These are phyloP conservation scores for Aspergillus amoenus DNA, from an alignment of 2,329 filamentous ascomycete species.

Conservation along the genomic window DNA sequence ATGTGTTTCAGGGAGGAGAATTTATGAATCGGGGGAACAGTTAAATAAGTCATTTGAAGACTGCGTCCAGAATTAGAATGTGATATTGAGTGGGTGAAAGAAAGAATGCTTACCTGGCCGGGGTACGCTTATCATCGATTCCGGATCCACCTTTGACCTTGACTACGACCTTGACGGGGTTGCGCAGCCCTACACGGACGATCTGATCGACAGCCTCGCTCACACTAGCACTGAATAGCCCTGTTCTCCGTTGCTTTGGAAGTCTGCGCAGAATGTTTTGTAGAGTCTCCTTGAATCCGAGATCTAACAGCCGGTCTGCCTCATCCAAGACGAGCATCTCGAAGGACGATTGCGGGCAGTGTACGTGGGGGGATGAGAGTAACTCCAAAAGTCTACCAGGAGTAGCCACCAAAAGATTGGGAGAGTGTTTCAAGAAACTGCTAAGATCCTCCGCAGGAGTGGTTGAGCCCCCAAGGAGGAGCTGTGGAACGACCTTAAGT, in stretches of 20 bases:
- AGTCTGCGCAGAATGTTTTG: slow-evolving; percentile 79
- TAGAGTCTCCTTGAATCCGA: slow-evolving; percentile 90
- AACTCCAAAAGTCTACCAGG: slow-evolving; percentile 88
- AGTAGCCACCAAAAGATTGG: slow-evolving; percentile 87
- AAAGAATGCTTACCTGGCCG: slow-evolving; percentile 58
- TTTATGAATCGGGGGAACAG: slow-evolving; percentile 75
- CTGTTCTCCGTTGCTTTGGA: slow-evolving; percentile 90
- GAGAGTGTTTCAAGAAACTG: slow-evolving; percentile 76
- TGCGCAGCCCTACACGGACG: slow-evolving; percentile 84
- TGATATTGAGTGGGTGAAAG: background rate
- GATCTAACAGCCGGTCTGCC: slow-evolving; percentile 85
- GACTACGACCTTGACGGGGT: slow-evolving; percentile 92
- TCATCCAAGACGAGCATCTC: slow-evolving; percentile 92
- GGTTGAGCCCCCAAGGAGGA: slow-evolving; percentile 82
- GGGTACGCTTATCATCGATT: slow-evolving; percentile 80
- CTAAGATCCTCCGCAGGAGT: slow-evolving; percentile 82
- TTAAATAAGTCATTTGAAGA: slow-evolving; percentile 84
- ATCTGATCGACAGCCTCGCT: slow-evolving; percentile 92
- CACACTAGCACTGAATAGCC: slow-evolving; percentile 93
- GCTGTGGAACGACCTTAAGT: slow-evolving; percentile 72
- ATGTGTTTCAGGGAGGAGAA: slow-evolving; percentile 71
- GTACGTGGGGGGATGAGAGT: slow-evolving; percentile 79
- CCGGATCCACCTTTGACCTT: slow-evolving; percentile 79
- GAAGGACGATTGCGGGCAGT: slow-evolving; percentile 84
- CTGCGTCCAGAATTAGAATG: slow-evolving; percentile 38